Evolutionary conservation across 768 basidiomycete genomes (phyloP), one percentile per base, ranked within the genome.

Genomic region (Suillus alpinus): DNA sequence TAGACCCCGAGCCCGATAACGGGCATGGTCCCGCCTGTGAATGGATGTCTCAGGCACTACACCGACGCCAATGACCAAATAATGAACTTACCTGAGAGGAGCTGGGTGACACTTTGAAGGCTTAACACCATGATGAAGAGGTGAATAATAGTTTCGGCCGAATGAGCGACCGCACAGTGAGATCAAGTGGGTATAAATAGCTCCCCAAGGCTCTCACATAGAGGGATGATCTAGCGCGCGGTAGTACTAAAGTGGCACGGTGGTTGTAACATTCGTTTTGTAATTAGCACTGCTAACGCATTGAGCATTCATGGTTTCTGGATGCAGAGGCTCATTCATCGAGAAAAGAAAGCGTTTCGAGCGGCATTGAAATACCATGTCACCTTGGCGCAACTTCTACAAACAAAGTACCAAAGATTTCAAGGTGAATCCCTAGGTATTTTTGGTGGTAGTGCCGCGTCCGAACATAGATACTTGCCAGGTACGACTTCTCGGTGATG

Each of bases 1-100:
- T 68, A 73, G 37, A 74, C 71, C 2, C 73, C 72, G 29, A 64
- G 63, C 37, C 73, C 70, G 49, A 73, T 34, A 26, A 62, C 67
- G 36, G 71, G 73, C 46, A 74, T 43, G n/a, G 65, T 43, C 40
- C 65, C 49, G 32, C 71, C 70, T 71, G 43, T 47, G 36, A 23
- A 53, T 23, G 13, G 20, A 53, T 53, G 51, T 23, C 18, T 53
- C 34, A 53, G 51, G n/a, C 7, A 16, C 20, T 53, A 16, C 34
- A 53, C 6, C 4, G 26, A 16, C 14, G 14, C 29, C 23, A 9
- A 53, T 23, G 4, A 20, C 32, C 23, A 23, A 13, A 53, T 36
- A 53, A 44, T 36, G 7, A 14, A 3, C 20, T 23, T 36, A 36
- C 51, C 51, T 36, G 51, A 53, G 14, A 53, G 51, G 20, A 53